phyloP scores from a whole-genome alignment of 75 land plant genomes.

The Ceratopteris richardii region DNA sequence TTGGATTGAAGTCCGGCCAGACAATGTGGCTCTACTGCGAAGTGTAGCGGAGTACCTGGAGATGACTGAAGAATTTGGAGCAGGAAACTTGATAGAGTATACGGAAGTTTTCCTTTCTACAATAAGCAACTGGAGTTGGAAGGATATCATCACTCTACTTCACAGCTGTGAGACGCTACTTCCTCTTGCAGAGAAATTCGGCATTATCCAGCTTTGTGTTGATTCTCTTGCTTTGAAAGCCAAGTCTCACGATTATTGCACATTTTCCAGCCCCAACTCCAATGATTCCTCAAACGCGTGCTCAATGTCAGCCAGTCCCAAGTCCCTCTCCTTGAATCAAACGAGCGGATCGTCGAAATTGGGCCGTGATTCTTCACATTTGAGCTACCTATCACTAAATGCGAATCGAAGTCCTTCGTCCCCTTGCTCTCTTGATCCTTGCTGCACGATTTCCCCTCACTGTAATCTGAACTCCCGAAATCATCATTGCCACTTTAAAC shows the following conservation, averaged over 20 bases:
- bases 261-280: not conserved
- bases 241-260: not conserved
- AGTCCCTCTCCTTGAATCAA: not conserved
- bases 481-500: conserved; percentile 38
- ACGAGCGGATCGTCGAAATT: conserved; percentile 1
- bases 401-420: no score
- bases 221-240: conserved; percentile 44
- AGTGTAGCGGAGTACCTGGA: conserved; percentile 23
- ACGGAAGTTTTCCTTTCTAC: conserved; percentile 14
- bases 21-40: conserved; percentile 20
- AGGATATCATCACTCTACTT: conserved; percentile 17
- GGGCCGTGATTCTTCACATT: conserved; percentile 28
- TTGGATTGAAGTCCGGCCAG: conserved; percentile 17
- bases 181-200: conserved; percentile 26
- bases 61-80: conserved; percentile 28
- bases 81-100: conserved; percentile 15
- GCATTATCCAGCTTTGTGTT: conserved; percentile 50
- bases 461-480: conserved; percentile 20
- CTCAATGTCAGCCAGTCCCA: conserved; percentile 37
- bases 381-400: conserved; percentile 8
- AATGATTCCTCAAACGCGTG: conserved; percentile 21
- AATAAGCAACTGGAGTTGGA: conserved; percentile 18
- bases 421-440: no score
- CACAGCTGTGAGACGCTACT: conserved; percentile 19
- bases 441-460: no score